A percentile compares a stretch with the other conserved stretches of the same genome.
phyloP scores from a whole-genome alignment of 192 early-diverging fungal species.

The Rhizoclosmatium sp. region DNA sequence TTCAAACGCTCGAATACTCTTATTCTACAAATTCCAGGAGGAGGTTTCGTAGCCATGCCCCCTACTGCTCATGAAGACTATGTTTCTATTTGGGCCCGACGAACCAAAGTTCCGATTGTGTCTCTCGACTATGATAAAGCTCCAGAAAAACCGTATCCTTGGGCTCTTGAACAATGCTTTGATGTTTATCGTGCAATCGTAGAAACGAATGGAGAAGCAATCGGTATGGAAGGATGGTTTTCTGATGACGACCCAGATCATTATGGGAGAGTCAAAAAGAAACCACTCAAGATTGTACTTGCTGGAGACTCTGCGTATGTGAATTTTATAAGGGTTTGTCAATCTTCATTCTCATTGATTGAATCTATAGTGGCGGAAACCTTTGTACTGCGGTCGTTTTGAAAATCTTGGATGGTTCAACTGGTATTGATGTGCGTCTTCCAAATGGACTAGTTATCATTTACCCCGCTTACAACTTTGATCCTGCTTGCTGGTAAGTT shows the following conservation, averaged over 20 bases:
- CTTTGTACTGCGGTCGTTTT: slow-evolving; percentile 78
- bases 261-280: slow-evolving; percentile 26
- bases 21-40: slow-evolving; percentile 66
- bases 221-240: slow-evolving; percentile 76
- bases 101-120: slow-evolving; percentile 75
- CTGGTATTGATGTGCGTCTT: slow-evolving; percentile 60
- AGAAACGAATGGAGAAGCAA: slow-evolving; percentile 75
- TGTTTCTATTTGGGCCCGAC: slow-evolving; percentile 79
- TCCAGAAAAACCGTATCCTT: slow-evolving; percentile 95
- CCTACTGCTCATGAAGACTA: slow-evolving; percentile 89
- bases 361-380: slow-evolving; percentile 81
- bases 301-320: slow-evolving; percentile 94
- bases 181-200: slow-evolving; percentile 81
- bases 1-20: slow-evolving; percentile 43
- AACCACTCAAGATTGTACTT: slow-evolving; percentile 76
- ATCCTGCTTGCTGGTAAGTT: slow-evolving; percentile 84
- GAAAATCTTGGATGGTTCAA: slow-evolving; percentile 73
- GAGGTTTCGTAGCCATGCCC: slow-evolving; percentile 92
- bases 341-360: neutral
- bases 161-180: slow-evolving; percentile 88
- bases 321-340: slow-evolving; percentile 11
- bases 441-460: slow-evolving; percentile 84
- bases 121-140: slow-evolving; percentile 94
- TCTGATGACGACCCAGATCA: neutral
- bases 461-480: slow-evolving; percentile 62